phyloP scores from a whole-genome alignment of 2,329 filamentous ascomycete genomes.

The Penicillium sp. region DNA sequence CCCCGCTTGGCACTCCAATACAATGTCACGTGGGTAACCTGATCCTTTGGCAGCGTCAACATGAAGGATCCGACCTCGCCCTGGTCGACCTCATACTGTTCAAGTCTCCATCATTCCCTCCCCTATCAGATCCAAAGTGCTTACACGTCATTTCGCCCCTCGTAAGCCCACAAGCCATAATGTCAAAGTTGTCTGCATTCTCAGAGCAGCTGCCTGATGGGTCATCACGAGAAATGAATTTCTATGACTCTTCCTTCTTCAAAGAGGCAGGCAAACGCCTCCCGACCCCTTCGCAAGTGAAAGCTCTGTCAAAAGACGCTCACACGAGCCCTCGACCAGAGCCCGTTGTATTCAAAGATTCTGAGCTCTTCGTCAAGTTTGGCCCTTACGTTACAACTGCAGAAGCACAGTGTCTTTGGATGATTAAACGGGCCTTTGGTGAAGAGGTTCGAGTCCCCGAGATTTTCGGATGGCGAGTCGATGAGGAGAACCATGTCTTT shows the following conservation, averaged over 20 bases:
- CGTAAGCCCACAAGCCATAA: too few relatives aligned
- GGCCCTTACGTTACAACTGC: constrained; percentile 14
- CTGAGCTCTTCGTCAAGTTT: constrained; percentile 22
- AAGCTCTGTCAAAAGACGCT: constrained; percentile 12
- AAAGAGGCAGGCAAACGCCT: constrained; percentile 13
- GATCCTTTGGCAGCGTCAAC: too few relatives aligned
- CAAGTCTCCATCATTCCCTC: too few relatives aligned
- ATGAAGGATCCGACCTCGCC: neutral
- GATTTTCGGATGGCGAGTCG: constrained; percentile 31
- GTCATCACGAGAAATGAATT: constrained; percentile 19
- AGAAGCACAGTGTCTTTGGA: constrained; percentile 23
- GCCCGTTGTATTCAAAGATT: constrained; percentile 15
- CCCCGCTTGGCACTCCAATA: too few relatives aligned
- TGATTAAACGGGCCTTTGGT: constrained; percentile 14
- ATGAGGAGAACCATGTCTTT: constrained; percentile 19
- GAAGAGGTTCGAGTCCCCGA: constrained; percentile 31
- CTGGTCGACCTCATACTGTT: neutral
- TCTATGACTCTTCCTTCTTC: constrained; percentile 24
- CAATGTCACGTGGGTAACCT: too few relatives aligned
- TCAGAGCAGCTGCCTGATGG: constrained; percentile 13
- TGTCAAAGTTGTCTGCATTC: neutral
- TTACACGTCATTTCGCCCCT: too few relatives aligned
- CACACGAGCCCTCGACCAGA: constrained; percentile 1
- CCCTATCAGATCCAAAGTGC: too few relatives aligned
- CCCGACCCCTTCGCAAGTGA: constrained; percentile 19